Percentiles rank a stretch among this genome's conserved stretches.
These are phyloP conservation scores for Rhynchosporium secalis DNA, from an alignment of 2,329 filamentous ascomycete genomes.

Conservation along the genomic window DNA sequence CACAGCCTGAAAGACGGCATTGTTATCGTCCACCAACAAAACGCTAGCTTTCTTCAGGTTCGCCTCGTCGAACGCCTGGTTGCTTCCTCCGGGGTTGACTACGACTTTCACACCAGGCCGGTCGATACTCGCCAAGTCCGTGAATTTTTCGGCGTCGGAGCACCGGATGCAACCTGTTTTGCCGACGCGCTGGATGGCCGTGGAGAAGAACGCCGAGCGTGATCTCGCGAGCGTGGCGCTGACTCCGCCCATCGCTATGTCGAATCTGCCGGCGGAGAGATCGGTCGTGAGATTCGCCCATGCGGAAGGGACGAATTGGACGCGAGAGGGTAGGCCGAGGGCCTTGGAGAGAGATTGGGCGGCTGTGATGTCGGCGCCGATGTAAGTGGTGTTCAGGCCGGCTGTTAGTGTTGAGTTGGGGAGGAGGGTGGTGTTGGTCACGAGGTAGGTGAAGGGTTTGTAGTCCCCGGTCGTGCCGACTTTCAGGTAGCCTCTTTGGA, in stretches of 20 bases:
- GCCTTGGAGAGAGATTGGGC: slow-evolving; percentile 14
- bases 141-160: slow-evolving; percentile 2
- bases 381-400: slow-evolving; percentile 14
- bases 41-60: slow-evolving; percentile 4
- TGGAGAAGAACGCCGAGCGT: slow-evolving; percentile 10
- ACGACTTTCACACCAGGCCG: slow-evolving; percentile 8
- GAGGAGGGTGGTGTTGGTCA: slow-evolving; percentile 11
- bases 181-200: slow-evolving; percentile 2
- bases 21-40: slow-evolving; percentile 8
- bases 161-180: slow-evolving; percentile 11
- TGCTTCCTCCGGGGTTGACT: slow-evolving; percentile 13
- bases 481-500: slow-evolving; percentile 10
- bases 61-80: slow-evolving; percentile 8
- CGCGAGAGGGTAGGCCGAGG: slow-evolving; percentile 1
- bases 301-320: slow-evolving; percentile 3
- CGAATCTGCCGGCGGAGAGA: slow-evolving; percentile 7
- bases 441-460: slow-evolving; percentile 14
- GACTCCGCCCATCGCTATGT: slow-evolving; percentile 12
- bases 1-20: slow-evolving; percentile 13
- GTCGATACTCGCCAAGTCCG: not conserved
- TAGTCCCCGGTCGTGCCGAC: slow-evolving; percentile 17
- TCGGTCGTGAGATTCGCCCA: slow-evolving; percentile 14
- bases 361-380: slow-evolving; percentile 12
- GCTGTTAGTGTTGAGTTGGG: slow-evolving; percentile 9
- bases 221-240: not conserved